Base-by-base conservation (phyloP, 169 alveolate species). In the Eimeria zaria region DNA sequence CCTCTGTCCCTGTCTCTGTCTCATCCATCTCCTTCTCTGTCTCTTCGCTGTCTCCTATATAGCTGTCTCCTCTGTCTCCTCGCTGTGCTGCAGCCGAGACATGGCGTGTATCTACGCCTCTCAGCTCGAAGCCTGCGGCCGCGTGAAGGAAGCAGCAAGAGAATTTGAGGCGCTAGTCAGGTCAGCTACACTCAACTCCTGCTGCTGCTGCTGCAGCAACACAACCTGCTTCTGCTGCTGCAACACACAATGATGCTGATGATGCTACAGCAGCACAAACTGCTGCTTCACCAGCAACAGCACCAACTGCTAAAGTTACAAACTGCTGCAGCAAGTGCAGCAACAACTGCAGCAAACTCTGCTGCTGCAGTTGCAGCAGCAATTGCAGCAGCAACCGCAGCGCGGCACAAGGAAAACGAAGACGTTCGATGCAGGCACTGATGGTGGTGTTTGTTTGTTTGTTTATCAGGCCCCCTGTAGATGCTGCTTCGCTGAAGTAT, bases 101-200 rank as follows among this genome's bases (percentile, higher is more conserved):
- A 83, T 83, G 91, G 91, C 91, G 8, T 83, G 91, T 53, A 41
- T 83, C 51, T 83, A 83, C 14, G 91, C 91, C 91, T 83, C 91
- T 5, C 91, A 83, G 39, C 74, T 83, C 39, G 91, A 83, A 76
- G 91, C 51, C 60, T 83, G 91, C 76, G 91, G 91, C 91, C 91
- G 91, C 33, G 33, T 83, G 18, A 53, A 48, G 30, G 91, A 83
- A 55, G 91, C 91, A 53, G 91, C 91, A 48, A 22, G 20, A 5
- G 91, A 83, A 53, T 83, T 53, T 39, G 91, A 48, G 48, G 91
- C 91, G 69, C 76, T 83, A 7, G 91, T 83, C 58, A 83, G 91
- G 91, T 83, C n/a, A 0, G 74, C 76, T 30, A 33, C 55, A 18
- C 8, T 22, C 41, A 7, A 18, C 18, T 46, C 30, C 51, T 46